Evolutionary conservation across 139 green algal genomes (phyloP).

Genomic region (Chlorella sp.): DNA sequence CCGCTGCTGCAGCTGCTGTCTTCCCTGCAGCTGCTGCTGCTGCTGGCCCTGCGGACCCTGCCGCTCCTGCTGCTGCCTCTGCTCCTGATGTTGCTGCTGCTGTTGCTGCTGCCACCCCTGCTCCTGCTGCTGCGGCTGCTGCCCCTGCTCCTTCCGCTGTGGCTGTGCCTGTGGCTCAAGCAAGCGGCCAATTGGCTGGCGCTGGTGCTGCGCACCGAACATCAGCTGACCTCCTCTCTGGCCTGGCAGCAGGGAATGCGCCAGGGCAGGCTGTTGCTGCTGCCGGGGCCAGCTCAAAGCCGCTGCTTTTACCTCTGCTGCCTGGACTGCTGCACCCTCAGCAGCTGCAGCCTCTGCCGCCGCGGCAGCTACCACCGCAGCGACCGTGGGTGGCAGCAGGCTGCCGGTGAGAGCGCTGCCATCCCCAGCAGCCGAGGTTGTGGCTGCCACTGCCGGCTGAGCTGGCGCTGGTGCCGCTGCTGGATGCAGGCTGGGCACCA

Average conservation of each 20-base stretch:
- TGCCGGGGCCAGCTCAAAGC: background rate
- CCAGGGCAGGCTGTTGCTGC: background rate
- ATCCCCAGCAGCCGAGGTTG: background rate
- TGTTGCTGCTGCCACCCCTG: too few relatives aligned
- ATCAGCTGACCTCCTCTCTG: background rate
- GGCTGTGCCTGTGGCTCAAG: background rate
- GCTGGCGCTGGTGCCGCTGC: background rate
- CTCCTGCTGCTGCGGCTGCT: background rate
- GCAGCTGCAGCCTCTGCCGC: background rate
- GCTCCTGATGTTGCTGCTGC: too few relatives aligned
- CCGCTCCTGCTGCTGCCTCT: background rate
- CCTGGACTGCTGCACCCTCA: background rate
- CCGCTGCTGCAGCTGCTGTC: background rate
- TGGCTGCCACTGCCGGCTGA: too few relatives aligned
- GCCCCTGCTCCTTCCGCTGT: background rate
- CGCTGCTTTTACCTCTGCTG: background rate
- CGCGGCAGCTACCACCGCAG: background rate
- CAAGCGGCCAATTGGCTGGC: too few relatives aligned
- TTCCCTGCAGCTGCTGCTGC: background rate
- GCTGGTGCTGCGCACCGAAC: background rate
- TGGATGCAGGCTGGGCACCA: too few relatives aligned
- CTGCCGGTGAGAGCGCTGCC: background rate
- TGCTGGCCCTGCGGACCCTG: background rate
- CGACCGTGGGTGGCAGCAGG: background rate
- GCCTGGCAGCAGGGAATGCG: background rate